Evolutionary conservation across 306 rosid species (phyloP).

Genomic region (Phaseolus lunatus): DNA sequence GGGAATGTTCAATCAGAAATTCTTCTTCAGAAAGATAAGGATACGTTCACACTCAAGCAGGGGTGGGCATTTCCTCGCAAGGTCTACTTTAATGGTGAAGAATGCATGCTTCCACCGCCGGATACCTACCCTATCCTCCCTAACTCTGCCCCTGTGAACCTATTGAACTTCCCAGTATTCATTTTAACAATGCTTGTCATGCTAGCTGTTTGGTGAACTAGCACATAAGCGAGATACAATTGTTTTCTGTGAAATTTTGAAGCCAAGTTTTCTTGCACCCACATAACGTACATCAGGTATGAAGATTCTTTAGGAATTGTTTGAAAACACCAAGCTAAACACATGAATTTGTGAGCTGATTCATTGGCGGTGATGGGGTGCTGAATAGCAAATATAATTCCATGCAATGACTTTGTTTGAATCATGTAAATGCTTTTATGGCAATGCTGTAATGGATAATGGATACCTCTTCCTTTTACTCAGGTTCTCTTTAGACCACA

Average conservation of each 20-base stretch:
- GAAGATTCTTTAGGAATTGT: constrained; percentile 18
- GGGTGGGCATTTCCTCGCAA: constrained; percentile 96
- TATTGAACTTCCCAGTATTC: constrained; percentile 48
- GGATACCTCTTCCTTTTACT: constrained; percentile 8
- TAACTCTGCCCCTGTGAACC: constrained; percentile 55
- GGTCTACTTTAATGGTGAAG: constrained; percentile 96
- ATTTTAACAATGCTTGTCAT: constrained; percentile 56
- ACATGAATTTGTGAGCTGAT: constrained; percentile 40
- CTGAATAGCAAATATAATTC: neutral
- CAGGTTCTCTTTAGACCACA: neutral
- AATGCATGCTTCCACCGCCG: constrained; percentile 91
- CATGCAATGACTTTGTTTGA: constrained; percentile 12
- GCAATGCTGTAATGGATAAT: constrained; percentile 35
- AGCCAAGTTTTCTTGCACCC: constrained; percentile 41
- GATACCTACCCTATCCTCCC: constrained; percentile 85
- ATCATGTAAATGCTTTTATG: constrained; percentile 43
- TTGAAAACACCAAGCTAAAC: constrained; percentile 34
- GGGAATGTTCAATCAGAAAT: constrained; percentile 92
- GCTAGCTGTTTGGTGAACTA: constrained; percentile 57
- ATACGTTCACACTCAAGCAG: constrained; percentile 81
- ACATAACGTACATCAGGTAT: constrained; percentile 16
- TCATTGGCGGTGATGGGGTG: constrained; percentile 23
- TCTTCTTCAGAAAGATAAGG: constrained; percentile 73
- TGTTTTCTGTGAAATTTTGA: constrained; percentile 49
- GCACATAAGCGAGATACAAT: constrained; percentile 34